phyloP scores from a whole-genome alignment of 148 eudicot species.

The Suaeda aralocaspica region DNA sequence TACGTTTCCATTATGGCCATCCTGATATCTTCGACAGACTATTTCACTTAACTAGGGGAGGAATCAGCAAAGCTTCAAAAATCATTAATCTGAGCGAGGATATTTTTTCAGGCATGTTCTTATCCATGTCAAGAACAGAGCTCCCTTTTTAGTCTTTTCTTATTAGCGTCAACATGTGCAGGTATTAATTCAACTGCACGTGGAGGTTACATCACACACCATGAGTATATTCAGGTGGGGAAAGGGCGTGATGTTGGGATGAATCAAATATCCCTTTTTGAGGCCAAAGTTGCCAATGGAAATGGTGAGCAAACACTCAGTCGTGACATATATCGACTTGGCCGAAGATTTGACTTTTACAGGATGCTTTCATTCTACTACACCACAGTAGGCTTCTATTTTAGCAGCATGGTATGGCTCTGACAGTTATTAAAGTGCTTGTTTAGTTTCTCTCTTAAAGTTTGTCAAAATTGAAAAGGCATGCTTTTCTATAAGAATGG shows the following conservation, averaged over 20 bases:
- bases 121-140: slow-evolving; percentile 6
- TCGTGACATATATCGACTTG: slow-evolving; percentile 94
- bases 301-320: slow-evolving; percentile 99
- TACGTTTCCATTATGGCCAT: slow-evolving; percentile 96
- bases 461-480: background rate
- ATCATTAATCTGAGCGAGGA: slow-evolving; percentile 93
- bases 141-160: slow-evolving; percentile 8
- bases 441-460: background rate
- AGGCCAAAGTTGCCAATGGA: slow-evolving; percentile 99
- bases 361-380: slow-evolving; percentile 97
- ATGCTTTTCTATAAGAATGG: background rate
- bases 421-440: slow-evolving; percentile 9
- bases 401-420: slow-evolving; percentile 93
- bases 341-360: slow-evolving; percentile 91
- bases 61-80: slow-evolving; percentile 93
- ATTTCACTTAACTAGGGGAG: slow-evolving; percentile 92
- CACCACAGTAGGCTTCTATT: slow-evolving; percentile 96
- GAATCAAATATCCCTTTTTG: slow-evolving; percentile 95
- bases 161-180: slow-evolving; percentile 29
- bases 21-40: slow-evolving; percentile 97
- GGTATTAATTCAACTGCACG: slow-evolving; percentile 92
- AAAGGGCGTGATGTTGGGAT: slow-evolving; percentile 99
- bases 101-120: slow-evolving; percentile 70
- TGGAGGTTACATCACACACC: slow-evolving; percentile 91
- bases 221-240: slow-evolving; percentile 97